phyloP scores from a whole-genome alignment of 108 stramenopile genomes.

The Schizochytrium sp. region DNA sequence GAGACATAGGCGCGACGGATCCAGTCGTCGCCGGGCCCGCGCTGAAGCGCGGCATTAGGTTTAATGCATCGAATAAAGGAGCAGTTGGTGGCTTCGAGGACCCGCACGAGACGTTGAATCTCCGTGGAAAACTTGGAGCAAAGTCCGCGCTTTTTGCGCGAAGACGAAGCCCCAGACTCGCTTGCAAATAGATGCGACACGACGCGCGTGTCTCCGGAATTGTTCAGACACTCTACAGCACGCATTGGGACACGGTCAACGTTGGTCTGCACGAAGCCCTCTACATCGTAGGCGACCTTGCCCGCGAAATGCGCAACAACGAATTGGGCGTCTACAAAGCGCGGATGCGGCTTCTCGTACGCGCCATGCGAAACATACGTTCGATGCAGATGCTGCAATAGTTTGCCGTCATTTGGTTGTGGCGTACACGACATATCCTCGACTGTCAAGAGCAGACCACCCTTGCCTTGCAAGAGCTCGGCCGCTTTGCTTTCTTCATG shows the following conservation, averaged over 20 bases:
- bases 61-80: slow-evolving; percentile 98
- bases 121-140: slow-evolving; percentile 61
- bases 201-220: not conserved
- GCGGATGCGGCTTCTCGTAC: not conserved
- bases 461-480: not conserved
- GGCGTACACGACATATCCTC: slow-evolving; percentile 65
- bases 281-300: slow-evolving; percentile 31
- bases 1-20: not conserved
- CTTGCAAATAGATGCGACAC: not conserved
- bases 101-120: slow-evolving; percentile 64
- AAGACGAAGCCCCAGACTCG: not conserved
- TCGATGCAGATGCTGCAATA: not conserved
- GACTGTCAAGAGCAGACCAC: slow-evolving; percentile 41
- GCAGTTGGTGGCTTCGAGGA: slow-evolving; percentile 76
- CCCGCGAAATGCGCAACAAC: slow-evolving; percentile 41
- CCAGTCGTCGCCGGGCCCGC: not conserved
- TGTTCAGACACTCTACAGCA: not conserved
- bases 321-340: slow-evolving; percentile 2
- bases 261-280: slow-evolving; percentile 49
- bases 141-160: not conserved
- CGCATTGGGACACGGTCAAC: slow-evolving; percentile 13
- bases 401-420: slow-evolving; percentile 58
- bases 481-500: slow-evolving; percentile 60
- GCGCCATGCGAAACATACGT: not conserved
- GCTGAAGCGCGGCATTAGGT: slow-evolving; percentile 62